These are phyloP conservation scores for Hymenoscyphus occultus DNA, from an alignment of 2,329 filamentous ascomycete genomes.

Conservation along the genomic window DNA sequence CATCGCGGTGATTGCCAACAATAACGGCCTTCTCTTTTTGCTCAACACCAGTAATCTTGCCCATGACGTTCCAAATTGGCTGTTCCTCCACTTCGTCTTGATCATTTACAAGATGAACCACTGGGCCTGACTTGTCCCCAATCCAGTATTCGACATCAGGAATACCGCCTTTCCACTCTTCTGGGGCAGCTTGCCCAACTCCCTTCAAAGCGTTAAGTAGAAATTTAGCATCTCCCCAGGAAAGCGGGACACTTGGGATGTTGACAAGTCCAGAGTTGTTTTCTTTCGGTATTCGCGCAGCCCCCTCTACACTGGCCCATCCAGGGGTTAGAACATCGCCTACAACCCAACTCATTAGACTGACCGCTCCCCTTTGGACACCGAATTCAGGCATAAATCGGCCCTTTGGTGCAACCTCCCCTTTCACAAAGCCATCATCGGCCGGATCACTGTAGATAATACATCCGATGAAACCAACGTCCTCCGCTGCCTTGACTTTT, in stretches of 20 bases:
- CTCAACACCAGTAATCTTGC: slow-evolving; percentile 79
- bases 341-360: slow-evolving; percentile 75
- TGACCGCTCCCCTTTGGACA: slow-evolving; percentile 79
- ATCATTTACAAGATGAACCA: slow-evolving; percentile 78
- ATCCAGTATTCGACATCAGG: slow-evolving; percentile 84
- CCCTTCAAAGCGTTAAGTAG: slow-evolving; percentile 75
- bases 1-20: slow-evolving; percentile 89
- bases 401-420: slow-evolving; percentile 71
- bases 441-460: slow-evolving; percentile 89
- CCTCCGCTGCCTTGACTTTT: slow-evolving; percentile 87
- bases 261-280: slow-evolving; percentile 70
- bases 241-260: slow-evolving; percentile 86
- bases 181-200: slow-evolving; percentile 64
- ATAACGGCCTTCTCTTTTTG: slow-evolving; percentile 80
- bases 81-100: slow-evolving; percentile 82
- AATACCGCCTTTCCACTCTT: slow-evolving; percentile 74
- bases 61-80: slow-evolving; percentile 89
- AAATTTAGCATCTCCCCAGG: slow-evolving; percentile 83
- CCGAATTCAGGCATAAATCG: slow-evolving; percentile 77
- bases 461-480: slow-evolving; percentile 81
- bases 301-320: slow-evolving; percentile 67
- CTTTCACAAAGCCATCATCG: slow-evolving; percentile 76
- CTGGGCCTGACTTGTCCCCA: slow-evolving; percentile 70
- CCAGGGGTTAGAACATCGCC: slow-evolving; percentile 93
- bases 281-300: slow-evolving; percentile 64